Percentiles rank a stretch among this genome's conserved stretches.
These are phyloP conservation scores for Cadophora luteo-olivacea DNA, from an alignment of 2,329 filamentous ascomycete species.

Conservation along the genomic window DNA sequence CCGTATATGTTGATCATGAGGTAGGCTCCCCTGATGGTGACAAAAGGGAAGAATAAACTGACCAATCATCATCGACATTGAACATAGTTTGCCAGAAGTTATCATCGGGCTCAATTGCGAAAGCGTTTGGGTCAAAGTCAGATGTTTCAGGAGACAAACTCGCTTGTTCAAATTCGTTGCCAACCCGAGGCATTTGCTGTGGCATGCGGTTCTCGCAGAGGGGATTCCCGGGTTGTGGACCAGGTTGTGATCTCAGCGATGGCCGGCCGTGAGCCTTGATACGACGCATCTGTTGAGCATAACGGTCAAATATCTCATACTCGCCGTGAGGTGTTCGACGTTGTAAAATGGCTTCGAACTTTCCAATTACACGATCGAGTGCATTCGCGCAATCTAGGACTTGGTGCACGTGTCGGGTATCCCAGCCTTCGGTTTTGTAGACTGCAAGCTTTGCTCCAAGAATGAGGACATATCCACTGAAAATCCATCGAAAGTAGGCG, in stretches of 20 bases:
- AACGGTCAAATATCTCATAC: constrained; percentile 16
- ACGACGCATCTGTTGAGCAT: constrained; percentile 14
- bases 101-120: constrained; percentile 2
- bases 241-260: not conserved
- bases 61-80: constrained; percentile 14
- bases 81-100: constrained; percentile 20
- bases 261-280: constrained; percentile 1
- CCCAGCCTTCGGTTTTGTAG: constrained; percentile 26
- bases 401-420: constrained; percentile 18
- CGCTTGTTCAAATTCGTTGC: not conserved
- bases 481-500: constrained; percentile 22
- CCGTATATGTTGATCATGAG: too few species aligned
- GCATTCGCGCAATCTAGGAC: constrained; percentile 18
- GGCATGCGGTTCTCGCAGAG: not conserved
- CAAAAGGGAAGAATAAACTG: not conserved
- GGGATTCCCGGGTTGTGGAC: not conserved
- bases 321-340: constrained; percentile 18
- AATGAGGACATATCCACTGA: constrained; percentile 19
- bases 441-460: constrained; percentile 22
- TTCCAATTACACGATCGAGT: constrained; percentile 30
- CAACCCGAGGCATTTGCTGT: not conserved
- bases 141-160: not conserved
- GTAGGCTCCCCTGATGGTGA: not conserved
- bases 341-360: constrained; percentile 21
- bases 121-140: not conserved